phyloP scores from a whole-genome alignment of 768 basidiomycete genomes.

The Amanita rimosa region DNA sequence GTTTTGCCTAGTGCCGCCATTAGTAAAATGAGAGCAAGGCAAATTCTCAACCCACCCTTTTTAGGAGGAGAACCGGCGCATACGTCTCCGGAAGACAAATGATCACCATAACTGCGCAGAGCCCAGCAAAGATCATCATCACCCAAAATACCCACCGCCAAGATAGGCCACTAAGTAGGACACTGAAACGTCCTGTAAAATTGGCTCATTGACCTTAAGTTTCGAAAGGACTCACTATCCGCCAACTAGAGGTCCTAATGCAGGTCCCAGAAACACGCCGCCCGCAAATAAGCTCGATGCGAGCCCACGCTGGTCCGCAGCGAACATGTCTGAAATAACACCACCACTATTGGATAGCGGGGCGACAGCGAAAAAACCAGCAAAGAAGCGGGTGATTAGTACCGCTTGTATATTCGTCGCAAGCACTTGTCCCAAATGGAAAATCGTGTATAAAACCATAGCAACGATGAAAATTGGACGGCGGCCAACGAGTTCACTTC shows the following conservation, averaged over 20 bases:
- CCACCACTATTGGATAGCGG: constrained; percentile 49
- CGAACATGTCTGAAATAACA: constrained; percentile 52
- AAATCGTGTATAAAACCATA: constrained; percentile 40
- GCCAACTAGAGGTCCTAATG: constrained; percentile 50
- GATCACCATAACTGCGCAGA: constrained; percentile 32
- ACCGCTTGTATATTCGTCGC: constrained; percentile 48
- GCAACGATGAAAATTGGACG: constrained; percentile 37
- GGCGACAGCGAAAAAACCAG: constrained; percentile 50
- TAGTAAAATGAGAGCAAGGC: not conserved
- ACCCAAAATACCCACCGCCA: constrained; percentile 70
- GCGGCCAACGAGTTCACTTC: constrained; percentile 25
- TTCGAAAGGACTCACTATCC: constrained; percentile 46
- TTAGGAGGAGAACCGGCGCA: constrained; percentile 44
- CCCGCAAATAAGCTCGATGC: constrained; percentile 50
- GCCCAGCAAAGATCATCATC: constrained; percentile 51
- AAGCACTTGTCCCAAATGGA: constrained; percentile 50
- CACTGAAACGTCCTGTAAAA: constrained; percentile 18
- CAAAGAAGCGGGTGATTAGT: constrained; percentile 48
- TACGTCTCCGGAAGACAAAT: constrained; percentile 57
- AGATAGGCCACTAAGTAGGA: constrained; percentile 32
- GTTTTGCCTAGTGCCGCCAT: constrained; percentile 21
- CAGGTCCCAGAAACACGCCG: constrained; percentile 53
- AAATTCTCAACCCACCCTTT: constrained; percentile 21
- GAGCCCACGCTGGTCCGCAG: constrained; percentile 36
- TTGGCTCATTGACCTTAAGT: constrained; percentile 9